Evolutionary conservation across 768 basidiomycete species (phyloP).

Genomic region (Trametes meyenii): DNA sequence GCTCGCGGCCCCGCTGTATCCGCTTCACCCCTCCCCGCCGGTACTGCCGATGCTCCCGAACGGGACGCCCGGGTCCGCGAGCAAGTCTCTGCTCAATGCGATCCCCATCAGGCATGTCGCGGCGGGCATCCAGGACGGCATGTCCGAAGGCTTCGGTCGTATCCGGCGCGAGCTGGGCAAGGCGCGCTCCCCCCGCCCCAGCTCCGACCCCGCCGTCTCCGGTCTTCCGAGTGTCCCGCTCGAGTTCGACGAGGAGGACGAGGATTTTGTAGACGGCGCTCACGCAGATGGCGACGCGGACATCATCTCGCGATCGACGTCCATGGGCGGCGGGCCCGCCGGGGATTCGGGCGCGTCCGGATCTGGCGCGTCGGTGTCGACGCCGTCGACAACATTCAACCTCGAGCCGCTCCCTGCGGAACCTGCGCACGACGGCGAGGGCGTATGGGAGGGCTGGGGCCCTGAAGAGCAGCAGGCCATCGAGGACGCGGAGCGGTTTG

Average conservation of each 20-base stretch:
- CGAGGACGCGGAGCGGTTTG: slow-evolving; percentile 40
- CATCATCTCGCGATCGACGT: slow-evolving; percentile 27
- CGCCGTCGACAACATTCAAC: slow-evolving; percentile 41
- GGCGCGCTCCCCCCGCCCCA: slow-evolving; percentile 49
- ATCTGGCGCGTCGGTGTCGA: slow-evolving; percentile 36
- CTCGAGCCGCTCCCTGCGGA: slow-evolving; percentile 32
- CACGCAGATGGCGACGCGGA: slow-evolving; percentile 9
- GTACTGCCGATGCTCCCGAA: slow-evolving; percentile 85
- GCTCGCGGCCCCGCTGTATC: slow-evolving; percentile 62
- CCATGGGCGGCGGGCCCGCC: slow-evolving; percentile 28
- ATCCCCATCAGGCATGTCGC: slow-evolving; percentile 63
- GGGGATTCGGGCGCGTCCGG: slow-evolving; percentile 32
- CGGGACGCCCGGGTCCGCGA: slow-evolving; percentile 49
- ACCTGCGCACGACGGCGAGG: slow-evolving; percentile 25
- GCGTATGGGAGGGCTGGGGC: slow-evolving; percentile 36
- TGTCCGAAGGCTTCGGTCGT: slow-evolving; percentile 63
- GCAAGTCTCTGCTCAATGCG: slow-evolving; percentile 43
- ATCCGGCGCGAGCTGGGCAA: slow-evolving; percentile 58
- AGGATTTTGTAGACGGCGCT: slow-evolving; percentile 42
- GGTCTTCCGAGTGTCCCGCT: slow-evolving; percentile 44
- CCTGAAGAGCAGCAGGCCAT: slow-evolving; percentile 35
- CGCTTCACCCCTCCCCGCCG: slow-evolving; percentile 40
- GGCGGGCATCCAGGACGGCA: slow-evolving; percentile 51
- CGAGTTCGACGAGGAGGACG: slow-evolving; percentile 70
- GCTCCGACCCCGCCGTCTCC: slow-evolving; percentile 26